phyloP scores from a whole-genome alignment of 2,329 filamentous ascomycete species.

The Colletotrichum magnum region DNA sequence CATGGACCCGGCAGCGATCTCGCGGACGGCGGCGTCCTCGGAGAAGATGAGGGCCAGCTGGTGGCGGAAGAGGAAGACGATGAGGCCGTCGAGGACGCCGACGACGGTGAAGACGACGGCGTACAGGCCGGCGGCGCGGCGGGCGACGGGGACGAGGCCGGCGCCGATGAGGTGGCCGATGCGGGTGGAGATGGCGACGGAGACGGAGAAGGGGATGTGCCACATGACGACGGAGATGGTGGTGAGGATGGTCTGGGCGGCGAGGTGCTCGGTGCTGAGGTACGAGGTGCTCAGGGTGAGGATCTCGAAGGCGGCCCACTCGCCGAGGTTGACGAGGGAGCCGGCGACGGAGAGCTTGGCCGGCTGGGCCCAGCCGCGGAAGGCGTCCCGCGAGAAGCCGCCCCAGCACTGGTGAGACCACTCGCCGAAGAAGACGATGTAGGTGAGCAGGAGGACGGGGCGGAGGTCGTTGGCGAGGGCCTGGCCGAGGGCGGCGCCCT shows the following conservation, averaged over 20 bases:
- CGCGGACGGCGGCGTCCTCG: slow-evolving; percentile 48
- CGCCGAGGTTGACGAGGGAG: slow-evolving; percentile 55
- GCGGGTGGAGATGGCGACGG: slow-evolving; percentile 58
- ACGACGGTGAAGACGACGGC: slow-evolving; percentile 50
- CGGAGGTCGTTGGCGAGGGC: slow-evolving; percentile 65
- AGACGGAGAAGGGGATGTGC: slow-evolving; percentile 60
- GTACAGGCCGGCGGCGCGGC: slow-evolving; percentile 50
- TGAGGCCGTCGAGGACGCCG: slow-evolving; percentile 51
- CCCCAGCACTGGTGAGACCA: slow-evolving; percentile 60
- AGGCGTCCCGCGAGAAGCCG: slow-evolving; percentile 53
- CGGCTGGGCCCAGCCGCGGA: slow-evolving; percentile 58
- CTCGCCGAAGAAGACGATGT: slow-evolving; percentile 59
- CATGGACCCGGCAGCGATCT: slow-evolving; percentile 49
- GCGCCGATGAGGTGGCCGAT: slow-evolving; percentile 59
- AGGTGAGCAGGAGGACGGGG: slow-evolving; percentile 61
- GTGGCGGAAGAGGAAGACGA: slow-evolving; percentile 50
- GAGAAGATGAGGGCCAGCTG: slow-evolving; percentile 50
- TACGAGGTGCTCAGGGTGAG: slow-evolving; percentile 61
- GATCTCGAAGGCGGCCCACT: slow-evolving; percentile 60
- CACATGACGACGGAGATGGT: slow-evolving; percentile 57
- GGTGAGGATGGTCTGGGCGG: slow-evolving; percentile 57
- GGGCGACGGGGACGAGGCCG: slow-evolving; percentile 49
- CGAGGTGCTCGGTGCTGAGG: slow-evolving; percentile 57
- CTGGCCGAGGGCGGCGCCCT: slow-evolving; percentile 64
- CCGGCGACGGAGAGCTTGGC: slow-evolving; percentile 56